Base-by-base conservation (phyloP, 179 eudicot genomes). In the Corrigiola litoralis region DNA sequence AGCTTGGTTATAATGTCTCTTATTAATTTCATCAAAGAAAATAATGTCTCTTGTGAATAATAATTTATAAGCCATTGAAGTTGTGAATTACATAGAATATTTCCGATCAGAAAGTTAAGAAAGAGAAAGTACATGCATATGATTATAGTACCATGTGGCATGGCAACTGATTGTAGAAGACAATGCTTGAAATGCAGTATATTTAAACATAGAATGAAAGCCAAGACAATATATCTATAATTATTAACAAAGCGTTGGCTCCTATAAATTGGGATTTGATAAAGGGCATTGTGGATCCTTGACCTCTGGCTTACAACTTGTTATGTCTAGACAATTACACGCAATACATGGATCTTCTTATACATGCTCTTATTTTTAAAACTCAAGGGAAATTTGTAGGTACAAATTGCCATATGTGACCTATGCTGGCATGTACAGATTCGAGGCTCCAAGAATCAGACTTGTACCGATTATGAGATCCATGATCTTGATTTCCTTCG, bases 381-480 rank as follows among this genome's bases (percentile, higher is more conserved):
- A n/a, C 7, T 45, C 25, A 13, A 33, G 40, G n/a, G 50, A 44
- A 48, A 37, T 45, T 33, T 25, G 58, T 33, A 52, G 11, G n/a
- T 27, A 38, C 73, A 61, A 61, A 67, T 61, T 51, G 73, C 42
- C 59, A 69, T 60, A 69, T 59, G 44, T 28, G 24, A 46, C 37
- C 37, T 41, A 70, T 62, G 68, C 68, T 70, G 68, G 55, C 74
- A 53, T 52, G 40, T 69, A 12, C 34, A 24, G 52, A 44, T n/a
- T 23, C 47, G 12, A 68, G 45, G 36, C 33, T 67, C 14, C 27
- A 32, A n/a, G 12, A 32, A 48, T 53, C 68, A 16, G 7, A n/a
- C 51, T 37, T 11, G n/a, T 42, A 7, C n/a, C 41, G 16, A 20
- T 47, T 20, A 28, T 11, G 16, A 51, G 24, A n/a, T 47, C 13